Conservation (phyloP, 768 basidiomycete genomes). For the Lyophyllum decastes region DNA sequence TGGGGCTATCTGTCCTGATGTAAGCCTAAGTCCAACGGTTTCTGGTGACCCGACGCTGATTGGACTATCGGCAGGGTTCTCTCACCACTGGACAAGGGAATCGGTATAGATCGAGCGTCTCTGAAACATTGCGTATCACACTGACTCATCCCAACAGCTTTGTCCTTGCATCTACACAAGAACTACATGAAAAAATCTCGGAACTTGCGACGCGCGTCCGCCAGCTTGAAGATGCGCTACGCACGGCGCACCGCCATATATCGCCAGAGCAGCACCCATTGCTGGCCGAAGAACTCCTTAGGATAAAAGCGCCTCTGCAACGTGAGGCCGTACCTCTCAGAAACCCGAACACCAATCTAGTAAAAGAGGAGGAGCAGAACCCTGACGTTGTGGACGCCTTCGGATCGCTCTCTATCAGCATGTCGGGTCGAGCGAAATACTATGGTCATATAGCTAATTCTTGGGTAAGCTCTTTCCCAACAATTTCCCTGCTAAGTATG, state of each 20-base stretch:
- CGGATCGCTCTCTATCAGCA: constrained; percentile 73
- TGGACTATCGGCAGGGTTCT: constrained; percentile 49
- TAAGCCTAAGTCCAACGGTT: constrained; percentile 22
- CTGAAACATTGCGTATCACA: background rate
- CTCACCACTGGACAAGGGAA: constrained; percentile 83
- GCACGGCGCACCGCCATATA: constrained; percentile 57
- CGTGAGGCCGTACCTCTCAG: constrained; percentile 53
- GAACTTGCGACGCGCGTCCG: constrained; percentile 74
- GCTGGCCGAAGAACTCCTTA: constrained; percentile 69
- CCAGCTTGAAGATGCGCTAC: constrained; percentile 73
- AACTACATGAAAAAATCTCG: constrained; percentile 80
- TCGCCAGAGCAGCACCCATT: constrained; percentile 66
- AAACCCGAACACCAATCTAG: constrained; percentile 32
- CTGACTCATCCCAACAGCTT: constrained; percentile 46
- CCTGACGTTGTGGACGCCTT: constrained; percentile 79
- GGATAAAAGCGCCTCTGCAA: constrained; percentile 76
- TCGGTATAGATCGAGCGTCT: constrained; percentile 44
- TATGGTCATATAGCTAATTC: constrained; percentile 78
- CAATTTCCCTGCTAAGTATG: constrained; percentile 3
- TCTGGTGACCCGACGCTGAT: background rate
- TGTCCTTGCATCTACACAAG: constrained; percentile 78
- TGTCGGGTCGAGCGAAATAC: constrained; percentile 74
- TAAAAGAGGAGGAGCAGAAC: constrained; percentile 65
- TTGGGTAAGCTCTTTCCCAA: constrained; percentile 49
- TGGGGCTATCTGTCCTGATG: constrained; percentile 82